Percentiles rank a stretch among this genome's conserved stretches.
Conservation (phyloP, 2,329 filamentous ascomycete genomes). For the Dactylella cylindrospora region DNA sequence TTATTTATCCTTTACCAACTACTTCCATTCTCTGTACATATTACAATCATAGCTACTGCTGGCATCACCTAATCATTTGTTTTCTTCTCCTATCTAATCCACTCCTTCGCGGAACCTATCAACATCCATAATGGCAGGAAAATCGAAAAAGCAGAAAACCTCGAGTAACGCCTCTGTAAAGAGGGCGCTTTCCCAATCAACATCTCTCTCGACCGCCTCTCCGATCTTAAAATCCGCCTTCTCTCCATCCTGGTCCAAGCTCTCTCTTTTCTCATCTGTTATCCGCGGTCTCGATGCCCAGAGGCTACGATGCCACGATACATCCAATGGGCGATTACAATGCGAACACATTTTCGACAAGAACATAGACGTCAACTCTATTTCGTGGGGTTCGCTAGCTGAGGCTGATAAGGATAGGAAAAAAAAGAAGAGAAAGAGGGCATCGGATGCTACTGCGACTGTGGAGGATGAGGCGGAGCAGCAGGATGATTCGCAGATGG, state of each 20-base stretch:
- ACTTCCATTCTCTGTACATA: slow-evolving; percentile 1
- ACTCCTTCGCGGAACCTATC: slow-evolving; percentile 4
- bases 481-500: slow-evolving; percentile 50
- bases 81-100: neutral
- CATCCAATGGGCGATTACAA: slow-evolving; percentile 56
- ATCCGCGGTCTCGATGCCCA: slow-evolving; percentile 59
- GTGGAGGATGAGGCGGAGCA: slow-evolving; percentile 28
- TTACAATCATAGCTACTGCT: neutral
- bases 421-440: slow-evolving; percentile 56
- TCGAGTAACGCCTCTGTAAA: slow-evolving; percentile 12
- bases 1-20: neutral
- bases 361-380: slow-evolving; percentile 56
- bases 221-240: slow-evolving; percentile 58
- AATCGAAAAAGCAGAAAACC: slow-evolving; percentile 44
- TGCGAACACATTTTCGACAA: slow-evolving; percentile 57
- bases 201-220: slow-evolving; percentile 49
- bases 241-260: slow-evolving; percentile 57
- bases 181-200: slow-evolving; percentile 25
- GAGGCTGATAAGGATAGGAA: slow-evolving; percentile 51
- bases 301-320: slow-evolving; percentile 59
- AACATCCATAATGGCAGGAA: slow-evolving; percentile 30
- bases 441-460: slow-evolving; percentile 50
- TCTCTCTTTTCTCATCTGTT: slow-evolving; percentile 59
- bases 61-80: neutral
- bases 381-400: slow-evolving; percentile 57